A percentile compares a stretch with the other conserved stretches of the same genome.
These are phyloP conservation scores for Chlorella ohadii DNA, from an alignment of 139 green algal species.

Conservation along the genomic window DNA sequence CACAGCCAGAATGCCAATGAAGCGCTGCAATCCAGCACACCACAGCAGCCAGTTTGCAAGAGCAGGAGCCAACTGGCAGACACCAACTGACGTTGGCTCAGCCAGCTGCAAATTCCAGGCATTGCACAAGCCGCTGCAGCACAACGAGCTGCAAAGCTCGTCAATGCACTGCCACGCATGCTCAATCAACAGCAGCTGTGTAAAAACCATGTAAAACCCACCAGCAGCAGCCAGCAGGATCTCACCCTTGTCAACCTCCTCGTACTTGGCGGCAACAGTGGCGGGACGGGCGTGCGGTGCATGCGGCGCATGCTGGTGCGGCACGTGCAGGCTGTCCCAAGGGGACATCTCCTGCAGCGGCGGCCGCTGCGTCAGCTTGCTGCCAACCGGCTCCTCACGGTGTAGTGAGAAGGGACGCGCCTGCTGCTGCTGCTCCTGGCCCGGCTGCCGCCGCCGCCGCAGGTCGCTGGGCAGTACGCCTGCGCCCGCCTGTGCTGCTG, in stretches of 20 bases:
- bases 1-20: no score
- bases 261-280: background rate
- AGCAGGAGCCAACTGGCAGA: no score
- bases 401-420: background rate
- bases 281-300: background rate
- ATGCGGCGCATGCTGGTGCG: background rate
- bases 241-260: slow-evolving; percentile 22
- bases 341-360: background rate
- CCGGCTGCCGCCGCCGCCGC: background rate
- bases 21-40: no score
- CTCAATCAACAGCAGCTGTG: no score
- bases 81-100: no score
- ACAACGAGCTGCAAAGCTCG: no score
- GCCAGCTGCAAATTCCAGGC: no score
- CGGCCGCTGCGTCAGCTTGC: slow-evolving; percentile 10
- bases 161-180: no score
- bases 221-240: no score
- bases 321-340: slow-evolving; percentile 20
- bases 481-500: background rate
- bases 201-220: no score
- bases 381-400: slow-evolving; percentile 10
- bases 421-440: background rate
- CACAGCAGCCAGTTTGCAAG: no score
- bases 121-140: no score
- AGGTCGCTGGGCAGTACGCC: background rate